Evolutionary conservation across 495 filamentous ascomycete species (phyloP).

Genomic region (Neurospora sp.): DNA sequence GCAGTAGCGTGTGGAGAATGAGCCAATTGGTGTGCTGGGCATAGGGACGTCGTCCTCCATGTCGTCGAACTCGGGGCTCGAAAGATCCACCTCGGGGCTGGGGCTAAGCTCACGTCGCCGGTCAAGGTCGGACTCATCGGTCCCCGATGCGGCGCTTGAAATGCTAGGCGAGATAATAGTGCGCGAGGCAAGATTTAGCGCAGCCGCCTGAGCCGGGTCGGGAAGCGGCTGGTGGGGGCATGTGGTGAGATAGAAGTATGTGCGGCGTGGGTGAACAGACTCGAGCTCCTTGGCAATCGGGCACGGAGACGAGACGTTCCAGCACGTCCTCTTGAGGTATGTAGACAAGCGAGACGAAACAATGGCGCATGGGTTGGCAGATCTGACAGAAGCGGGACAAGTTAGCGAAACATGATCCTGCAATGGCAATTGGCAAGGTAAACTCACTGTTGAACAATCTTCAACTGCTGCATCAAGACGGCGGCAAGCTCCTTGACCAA

Average conservation of each 20-base stretch:
- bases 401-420: slow-evolving; percentile 22
- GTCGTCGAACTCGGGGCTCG: slow-evolving; percentile 76
- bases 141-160: slow-evolving; percentile 57
- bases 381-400: slow-evolving; percentile 44
- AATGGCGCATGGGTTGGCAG: slow-evolving; percentile 88
- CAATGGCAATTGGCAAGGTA: background rate
- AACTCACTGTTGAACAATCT: slow-evolving; percentile 83
- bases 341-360: slow-evolving; percentile 83
- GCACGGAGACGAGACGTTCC: slow-evolving; percentile 73
- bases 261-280: slow-evolving; percentile 82
- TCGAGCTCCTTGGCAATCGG: slow-evolving; percentile 88
- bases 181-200: slow-evolving; percentile 31
- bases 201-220: slow-evolving; percentile 43
- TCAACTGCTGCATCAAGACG: slow-evolving; percentile 63
- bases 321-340: slow-evolving; percentile 76
- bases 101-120: slow-evolving; percentile 69
- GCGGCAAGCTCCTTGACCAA: slow-evolving; percentile 88
- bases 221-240: slow-evolving; percentile 74
- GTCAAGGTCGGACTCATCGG: slow-evolving; percentile 62
- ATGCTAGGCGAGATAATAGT: slow-evolving; percentile 75
- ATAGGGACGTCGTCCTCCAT: slow-evolving; percentile 49
- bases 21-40: slow-evolving; percentile 47
- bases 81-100: slow-evolving; percentile 88
- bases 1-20: slow-evolving; percentile 42
- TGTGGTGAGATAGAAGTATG: slow-evolving; percentile 91